Evolutionary conservation across 129 eudicot species (phyloP), one percentile per base, ranked within the genome.

Genomic region (Mikania micrantha): DNA sequence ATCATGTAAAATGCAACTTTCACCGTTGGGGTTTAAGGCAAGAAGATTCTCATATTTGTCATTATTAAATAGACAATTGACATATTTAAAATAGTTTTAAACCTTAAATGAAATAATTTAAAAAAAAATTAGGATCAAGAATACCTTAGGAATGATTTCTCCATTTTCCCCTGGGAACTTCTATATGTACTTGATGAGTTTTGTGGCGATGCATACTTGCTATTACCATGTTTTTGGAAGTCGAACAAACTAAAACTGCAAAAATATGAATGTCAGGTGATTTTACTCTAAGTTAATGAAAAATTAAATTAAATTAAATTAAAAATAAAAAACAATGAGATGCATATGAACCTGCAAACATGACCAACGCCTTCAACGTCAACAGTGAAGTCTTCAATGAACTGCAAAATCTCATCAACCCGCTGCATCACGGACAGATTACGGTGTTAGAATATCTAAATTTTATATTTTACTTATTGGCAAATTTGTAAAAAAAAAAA

Each of bases 151-250:
- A 92, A 85, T 0, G 98, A 92, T 67, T 92, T 92, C 73, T 92
- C 98, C 98, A 92, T 84, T 82, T 92, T 92, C 52, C 98, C 98
- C 64, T 92, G 98, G 35, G 95, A 88, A 42, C 98, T 92, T 77
- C 96, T 82, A 47, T 58, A 74, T n/a, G 32, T 35, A 28, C 79
- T 84, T 64, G 85, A 53, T 3, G 86, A 67, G 73, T 84, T 77
- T 49, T 59, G 77, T 40, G 98, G 96, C 8, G 98, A 86, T 28
- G 83, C 98, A 63, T 92, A 92, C 65, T 69, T 88, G 45, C 17
- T 58, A 15, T 58, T 58, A 9, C 64, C 64, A 2, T 58, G 64
- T 28, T 31, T 58, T 15, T 29, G 38, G 21, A 58, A 58, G 64
- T 58, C 22, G 6, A 58, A 58, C 7, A 58, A 29, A 58, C 64